A percentile compares a stretch with the other conserved stretches of the same genome.
phyloP scores from a whole-genome alignment of 345 rosid species.

The Lepidium aucheri region DNA sequence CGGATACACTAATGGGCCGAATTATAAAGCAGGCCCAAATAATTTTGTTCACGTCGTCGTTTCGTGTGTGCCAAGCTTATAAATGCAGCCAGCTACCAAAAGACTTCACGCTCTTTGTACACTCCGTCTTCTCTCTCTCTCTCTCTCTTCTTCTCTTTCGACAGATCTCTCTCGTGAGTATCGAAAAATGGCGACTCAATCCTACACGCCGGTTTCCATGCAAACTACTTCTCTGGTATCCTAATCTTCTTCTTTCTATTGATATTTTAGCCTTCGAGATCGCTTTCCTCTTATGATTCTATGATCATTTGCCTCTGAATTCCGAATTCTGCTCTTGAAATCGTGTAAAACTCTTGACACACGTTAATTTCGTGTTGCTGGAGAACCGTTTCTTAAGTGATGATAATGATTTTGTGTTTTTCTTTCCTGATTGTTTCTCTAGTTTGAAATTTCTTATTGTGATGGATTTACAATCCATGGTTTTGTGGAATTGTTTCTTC shows the following conservation, averaged over 20 bases:
- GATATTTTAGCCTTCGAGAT: background rate
- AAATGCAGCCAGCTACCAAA: constrained; percentile 11
- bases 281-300: background rate
- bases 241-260: background rate
- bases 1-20: constrained; percentile 2
- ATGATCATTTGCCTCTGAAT: background rate
- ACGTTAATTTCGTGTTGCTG: background rate
- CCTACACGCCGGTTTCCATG: constrained; percentile 33
- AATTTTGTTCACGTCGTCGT: background rate
- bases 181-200: constrained; percentile 35
- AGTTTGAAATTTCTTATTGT: background rate
- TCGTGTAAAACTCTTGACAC: background rate
- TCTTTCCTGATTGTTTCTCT: background rate
- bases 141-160: background rate
- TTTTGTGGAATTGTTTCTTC: background rate
- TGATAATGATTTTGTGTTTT: background rate
- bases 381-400: background rate
- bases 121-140: constrained; percentile 24
- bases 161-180: constrained; percentile 21
- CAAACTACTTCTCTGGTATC: constrained; percentile 29
- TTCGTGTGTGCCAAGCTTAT: background rate
- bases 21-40: background rate
- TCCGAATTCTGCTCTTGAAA: background rate
- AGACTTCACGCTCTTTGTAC: constrained; percentile 26
- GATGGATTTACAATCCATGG: background rate